Percentiles rank a stretch among this genome's conserved stretches.
phyloP scores from a whole-genome alignment of 306 rosid genomes.

The Medicago lupulina region DNA sequence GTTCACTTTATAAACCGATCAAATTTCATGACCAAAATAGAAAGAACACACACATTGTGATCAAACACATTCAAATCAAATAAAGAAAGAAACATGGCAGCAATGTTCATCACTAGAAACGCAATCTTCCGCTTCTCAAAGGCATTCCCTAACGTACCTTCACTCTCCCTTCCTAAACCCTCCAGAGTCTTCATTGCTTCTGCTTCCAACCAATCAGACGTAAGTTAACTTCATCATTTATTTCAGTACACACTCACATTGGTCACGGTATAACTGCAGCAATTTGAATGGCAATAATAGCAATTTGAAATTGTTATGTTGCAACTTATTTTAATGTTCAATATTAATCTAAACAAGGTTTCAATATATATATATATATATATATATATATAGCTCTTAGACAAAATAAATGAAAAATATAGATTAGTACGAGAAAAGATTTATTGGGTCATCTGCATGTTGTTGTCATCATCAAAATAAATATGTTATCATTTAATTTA shows the following conservation, averaged over 20 bases:
- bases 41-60: neutral
- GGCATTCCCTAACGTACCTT: constrained; percentile 53
- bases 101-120: constrained; percentile 50
- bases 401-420: too few species aligned
- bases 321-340: too few species aligned
- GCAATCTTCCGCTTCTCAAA: constrained; percentile 58
- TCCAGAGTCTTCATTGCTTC: constrained; percentile 60
- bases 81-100: constrained; percentile 49
- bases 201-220: constrained; percentile 59
- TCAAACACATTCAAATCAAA: neutral
- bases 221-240: constrained; percentile 12
- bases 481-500: too few species aligned
- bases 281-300: too few species aligned
- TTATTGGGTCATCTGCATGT: too few species aligned
- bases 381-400: too few species aligned
- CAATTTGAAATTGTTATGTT: too few species aligned
- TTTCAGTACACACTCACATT: neutral
- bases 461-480: too few species aligned
- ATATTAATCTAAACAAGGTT: too few species aligned
- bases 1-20: constrained; percentile 12
- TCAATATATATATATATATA: too few species aligned
- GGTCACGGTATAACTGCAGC: too few species aligned
- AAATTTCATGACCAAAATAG: neutral
- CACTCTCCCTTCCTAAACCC: constrained; percentile 46
- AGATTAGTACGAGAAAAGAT: too few species aligned